These are phyloP conservation scores for Penicillium sp. DNA, from an alignment of 2,329 filamentous ascomycete species.

Conservation along the genomic window DNA sequence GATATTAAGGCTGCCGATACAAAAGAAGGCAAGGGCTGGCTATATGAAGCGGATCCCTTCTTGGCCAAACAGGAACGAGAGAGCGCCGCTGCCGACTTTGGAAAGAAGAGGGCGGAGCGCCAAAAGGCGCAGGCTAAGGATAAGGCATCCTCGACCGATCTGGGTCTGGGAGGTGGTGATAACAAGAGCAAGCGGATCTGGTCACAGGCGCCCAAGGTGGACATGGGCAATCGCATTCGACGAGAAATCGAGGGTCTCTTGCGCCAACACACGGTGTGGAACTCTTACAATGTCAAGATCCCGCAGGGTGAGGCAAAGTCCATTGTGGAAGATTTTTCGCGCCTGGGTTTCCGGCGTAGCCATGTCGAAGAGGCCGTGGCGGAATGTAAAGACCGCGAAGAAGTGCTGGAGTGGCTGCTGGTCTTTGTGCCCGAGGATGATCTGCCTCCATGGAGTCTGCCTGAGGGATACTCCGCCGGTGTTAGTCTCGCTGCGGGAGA, in stretches of 20 bases:
- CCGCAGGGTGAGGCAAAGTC: slow-evolving; percentile 50
- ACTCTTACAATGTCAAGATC: slow-evolving; percentile 68
- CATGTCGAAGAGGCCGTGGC: slow-evolving; percentile 83
- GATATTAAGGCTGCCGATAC: slow-evolving; percentile 75
- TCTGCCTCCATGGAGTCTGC: slow-evolving; percentile 84
- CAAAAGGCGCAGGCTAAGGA: slow-evolving; percentile 57
- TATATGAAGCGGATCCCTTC: slow-evolving; percentile 96
- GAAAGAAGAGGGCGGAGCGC: slow-evolving; percentile 72
- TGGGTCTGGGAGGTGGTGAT: slow-evolving; percentile 42
- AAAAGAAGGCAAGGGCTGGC: slow-evolving; percentile 71
- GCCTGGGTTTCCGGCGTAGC: slow-evolving; percentile 80
- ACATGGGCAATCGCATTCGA: slow-evolving; percentile 80
- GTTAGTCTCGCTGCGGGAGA: slow-evolving; percentile 80
- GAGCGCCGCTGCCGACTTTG: slow-evolving; percentile 66
- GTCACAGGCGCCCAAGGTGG: slow-evolving; percentile 80
- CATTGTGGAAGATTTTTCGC: slow-evolving; percentile 67
- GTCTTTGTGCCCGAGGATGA: slow-evolving; percentile 98
- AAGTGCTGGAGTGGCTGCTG: slow-evolving; percentile 90
- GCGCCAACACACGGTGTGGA: slow-evolving; percentile 77
- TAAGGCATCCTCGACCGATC: slow-evolving; percentile 60
- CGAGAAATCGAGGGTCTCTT: slow-evolving; percentile 74
- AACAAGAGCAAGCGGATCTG: slow-evolving; percentile 63
- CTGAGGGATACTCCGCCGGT: slow-evolving; percentile 85
- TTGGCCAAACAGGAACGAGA: slow-evolving; percentile 71
- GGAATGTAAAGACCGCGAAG: slow-evolving; percentile 85